A percentile compares a stretch with the other conserved stretches of the same genome.
Evolutionary conservation across 2,329 filamentous ascomycete genomes (phyloP).

Genomic region (Biscogniauxia sp.): DNA sequence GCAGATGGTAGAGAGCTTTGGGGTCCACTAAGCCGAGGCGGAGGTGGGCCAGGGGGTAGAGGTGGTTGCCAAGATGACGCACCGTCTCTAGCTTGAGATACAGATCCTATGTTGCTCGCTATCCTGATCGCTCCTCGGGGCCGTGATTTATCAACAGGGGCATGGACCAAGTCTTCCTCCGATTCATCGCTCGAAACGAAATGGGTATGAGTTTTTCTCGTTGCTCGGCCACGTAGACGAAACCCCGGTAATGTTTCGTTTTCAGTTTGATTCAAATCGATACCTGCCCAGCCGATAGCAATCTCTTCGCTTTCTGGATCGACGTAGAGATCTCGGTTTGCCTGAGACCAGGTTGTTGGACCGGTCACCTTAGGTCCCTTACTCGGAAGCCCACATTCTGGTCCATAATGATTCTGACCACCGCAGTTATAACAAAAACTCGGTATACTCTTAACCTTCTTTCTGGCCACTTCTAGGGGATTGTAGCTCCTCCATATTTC

Average conservation of each 20-base stretch:
- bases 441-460: constrained; percentile 49
- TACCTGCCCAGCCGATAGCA: constrained; percentile 35
- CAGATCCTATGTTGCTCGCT: constrained; percentile 26
- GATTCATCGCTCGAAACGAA: constrained; percentile 34
- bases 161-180: constrained; percentile 31
- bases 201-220: constrained; percentile 27
- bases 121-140: constrained; percentile 27
- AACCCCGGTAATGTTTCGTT: constrained; percentile 12
- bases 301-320: constrained; percentile 42
- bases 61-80: constrained; percentile 18
- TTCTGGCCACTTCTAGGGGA: constrained; percentile 38
- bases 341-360: constrained; percentile 51
- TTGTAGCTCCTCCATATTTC: constrained; percentile 59
- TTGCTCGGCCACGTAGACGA: constrained; percentile 28
- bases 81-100: neutral
- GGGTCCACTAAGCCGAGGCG: constrained; percentile 2
- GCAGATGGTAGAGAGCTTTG: constrained; percentile 13
- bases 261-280: constrained; percentile 8
- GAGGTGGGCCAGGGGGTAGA: constrained; percentile 21
- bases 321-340: constrained; percentile 48
- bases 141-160: constrained; percentile 22
- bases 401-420: constrained; percentile 51
- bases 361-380: constrained; percentile 19
- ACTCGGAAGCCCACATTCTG: constrained; percentile 47
- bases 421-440: constrained; percentile 58